Evolutionary conservation across 2,329 filamentous ascomycete genomes (phyloP), one percentile per base, ranked within the genome.

Genomic region (Ophiostoma himal-ulmi): DNA sequence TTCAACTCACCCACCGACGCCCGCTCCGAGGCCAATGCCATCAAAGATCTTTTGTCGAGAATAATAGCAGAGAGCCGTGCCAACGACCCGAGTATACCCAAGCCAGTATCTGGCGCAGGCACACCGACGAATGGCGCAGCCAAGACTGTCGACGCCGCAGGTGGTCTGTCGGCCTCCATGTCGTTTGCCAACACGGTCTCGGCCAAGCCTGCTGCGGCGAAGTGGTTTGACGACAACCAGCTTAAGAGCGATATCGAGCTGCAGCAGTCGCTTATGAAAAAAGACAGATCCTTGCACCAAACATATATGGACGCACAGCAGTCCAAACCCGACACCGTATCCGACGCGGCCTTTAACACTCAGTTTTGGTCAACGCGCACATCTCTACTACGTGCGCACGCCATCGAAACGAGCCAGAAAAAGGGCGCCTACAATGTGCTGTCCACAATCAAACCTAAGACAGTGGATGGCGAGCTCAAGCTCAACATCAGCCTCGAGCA

Each of bases 291-390:
- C 13, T 83, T 99, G 57, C 88, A 91, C 75, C 88, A 91, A 78
- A 95, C 94, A 62, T 97, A 97, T 78, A 89, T 93, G 81, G 93
- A 97, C 77, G 91, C 93, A 0, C 83, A 93, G 67, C 85, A 87
- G 69, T 91, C 91, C 10, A 97, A 97, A 77, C 93, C 94, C 0
- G 91, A 94, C 8, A 89, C 91, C 1, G 90, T 98, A 72, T 90
- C 90, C 0, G 88, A 91, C 37, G 86, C 87, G 1, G 90, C 93
- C 64, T 97, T 98, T 79, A 93, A 94, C 75, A 84, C 88, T 1
- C 94, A 97, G 78, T 99, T 99, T 81, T 99, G 95, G 95, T 92
- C 93, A 1, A 92, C 93, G 1, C 86, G 96, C 65, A 86, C 94
- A 66, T 93, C 93, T 78, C 83, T 97, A 41, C 84, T 99, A 39